Evolutionary conservation across 345 rosid species (phyloP).

Genomic region (Lenwebbia sp.): DNA sequence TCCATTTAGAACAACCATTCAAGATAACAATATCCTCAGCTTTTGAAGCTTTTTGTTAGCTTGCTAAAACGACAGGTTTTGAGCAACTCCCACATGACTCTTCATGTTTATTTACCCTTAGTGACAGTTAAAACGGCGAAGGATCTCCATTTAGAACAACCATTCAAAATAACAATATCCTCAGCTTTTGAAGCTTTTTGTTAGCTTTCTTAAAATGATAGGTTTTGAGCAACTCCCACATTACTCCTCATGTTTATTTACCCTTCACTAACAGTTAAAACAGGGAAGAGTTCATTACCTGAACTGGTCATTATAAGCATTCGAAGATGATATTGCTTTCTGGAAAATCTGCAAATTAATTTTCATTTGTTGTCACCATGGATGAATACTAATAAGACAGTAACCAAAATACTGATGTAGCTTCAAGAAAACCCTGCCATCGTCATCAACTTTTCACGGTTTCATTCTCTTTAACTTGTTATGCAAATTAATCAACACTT

Average conservation of each 20-base stretch:
- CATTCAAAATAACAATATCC: background rate
- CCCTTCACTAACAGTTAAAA: background rate
- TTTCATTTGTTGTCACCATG: background rate
- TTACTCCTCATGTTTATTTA: background rate
- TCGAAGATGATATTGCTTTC: conserved; percentile 92
- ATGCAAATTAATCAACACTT: background rate
- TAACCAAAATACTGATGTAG: too few species aligned
- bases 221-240: background rate
- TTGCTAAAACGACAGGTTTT: too few species aligned
- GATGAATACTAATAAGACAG: background rate
- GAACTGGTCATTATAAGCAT: conserved; percentile 96
- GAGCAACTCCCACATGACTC: too few species aligned
- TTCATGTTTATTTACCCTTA: too few species aligned
- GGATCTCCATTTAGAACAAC: background rate
- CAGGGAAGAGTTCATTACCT: conserved; percentile 22
- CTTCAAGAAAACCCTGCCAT: background rate
- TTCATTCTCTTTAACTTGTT: background rate
- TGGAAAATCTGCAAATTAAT: conserved; percentile 76
- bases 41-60: too few species aligned
- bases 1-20: background rate
- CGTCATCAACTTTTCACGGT: background rate
- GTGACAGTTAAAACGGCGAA: background rate
- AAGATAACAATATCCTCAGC: too few species aligned
- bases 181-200: background rate
- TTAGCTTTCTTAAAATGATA: background rate